Evolutionary conservation across 139 green algal species (phyloP), one percentile per base, ranked within the genome.

Genomic region (Astrephomene gubernaculifera): DNA sequence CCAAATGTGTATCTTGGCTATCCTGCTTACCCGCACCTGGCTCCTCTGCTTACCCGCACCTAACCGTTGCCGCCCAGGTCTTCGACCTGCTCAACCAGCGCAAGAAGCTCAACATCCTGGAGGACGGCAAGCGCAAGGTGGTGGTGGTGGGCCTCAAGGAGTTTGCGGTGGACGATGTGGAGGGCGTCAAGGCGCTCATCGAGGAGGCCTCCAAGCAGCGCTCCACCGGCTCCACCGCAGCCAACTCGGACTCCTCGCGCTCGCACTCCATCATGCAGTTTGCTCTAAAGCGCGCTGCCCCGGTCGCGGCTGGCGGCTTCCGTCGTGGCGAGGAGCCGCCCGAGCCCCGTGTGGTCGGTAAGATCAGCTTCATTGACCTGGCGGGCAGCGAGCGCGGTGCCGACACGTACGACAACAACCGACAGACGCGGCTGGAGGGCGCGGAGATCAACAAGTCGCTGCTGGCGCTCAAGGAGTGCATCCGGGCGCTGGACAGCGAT

Each of bases 361-460:
- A 99, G 91, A 94, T 99, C 61, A 96, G 92, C 38, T 99, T 99
- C 93, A 99, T 99, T 81, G 97, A 99, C 90, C 89, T 99, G 73
- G 97, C 97, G 45, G 97, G 96, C 49, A 97, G 92, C 81, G 97
- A 99, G 92, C 93, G 97, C 33, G 97, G 97, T n/a, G 97, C 97
- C 35, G 97, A 99, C 93, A 99, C 97, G 14, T 97, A 91, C 64
- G 96, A 99, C 90, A 99, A 98, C 83, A 96, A 99, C 81, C 85
- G 92, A n/a, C 94, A 96, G 82, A 97, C 94, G 19, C 86, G 86
- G 52, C 49, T 90, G 72, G 86, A 90, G 89, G 97, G 97, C 12
- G 97, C 97, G 7, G 96, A 99, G 88, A 99, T 99, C 91, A 99
- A 99, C 92, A 99, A 99, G 92, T 96, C 90, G 54, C 91, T 99